Conservation (phyloP, 768 basidiomycete species). For the Tylopilus sp. region DNA sequence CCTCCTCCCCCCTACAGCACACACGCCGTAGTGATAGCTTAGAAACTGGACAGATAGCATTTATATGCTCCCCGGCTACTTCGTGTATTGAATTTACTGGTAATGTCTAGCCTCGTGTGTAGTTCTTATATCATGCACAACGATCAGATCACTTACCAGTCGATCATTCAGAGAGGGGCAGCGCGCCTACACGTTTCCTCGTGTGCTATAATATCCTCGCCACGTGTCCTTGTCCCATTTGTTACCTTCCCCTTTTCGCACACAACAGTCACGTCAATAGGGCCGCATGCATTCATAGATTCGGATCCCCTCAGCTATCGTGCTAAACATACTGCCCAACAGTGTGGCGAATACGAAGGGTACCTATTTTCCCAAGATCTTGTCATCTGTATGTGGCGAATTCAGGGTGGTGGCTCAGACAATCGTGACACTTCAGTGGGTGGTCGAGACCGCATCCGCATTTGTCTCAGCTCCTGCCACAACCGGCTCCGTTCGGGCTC, state of each 20-base stretch:
- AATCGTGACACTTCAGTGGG: conserved; percentile 42
- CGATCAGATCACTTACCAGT: conserved; percentile 20
- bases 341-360: not conserved
- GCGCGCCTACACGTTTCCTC: conserved; percentile 19
- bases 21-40: not conserved
- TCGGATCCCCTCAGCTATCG: conserved; percentile 6
- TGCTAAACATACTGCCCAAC: conserved; percentile 15
- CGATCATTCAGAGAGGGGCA: conserved; percentile 13
- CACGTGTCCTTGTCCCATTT: conserved; percentile 10
- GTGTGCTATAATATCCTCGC: conserved; percentile 12
- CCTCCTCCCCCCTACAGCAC: too few species aligned
- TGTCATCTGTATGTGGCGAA: conserved; percentile 15
- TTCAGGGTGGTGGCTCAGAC: conserved; percentile 36
- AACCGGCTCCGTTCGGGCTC: conserved; percentile 43
- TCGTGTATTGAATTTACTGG: too few species aligned
- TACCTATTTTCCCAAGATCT: conserved; percentile 6
- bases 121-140: conserved; percentile 7
- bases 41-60: not conserved
- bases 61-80: conserved; percentile 6
- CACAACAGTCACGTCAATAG: conserved; percentile 3
- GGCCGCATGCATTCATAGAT: conserved; percentile 17
- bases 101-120: conserved; percentile 23
- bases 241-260: not conserved
- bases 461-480: conserved; percentile 54
- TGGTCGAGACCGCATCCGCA: conserved; percentile 45